These are phyloP conservation scores for Pyrenula aspistea DNA, from an alignment of 495 filamentous ascomycete genomes.

Conservation along the genomic window DNA sequence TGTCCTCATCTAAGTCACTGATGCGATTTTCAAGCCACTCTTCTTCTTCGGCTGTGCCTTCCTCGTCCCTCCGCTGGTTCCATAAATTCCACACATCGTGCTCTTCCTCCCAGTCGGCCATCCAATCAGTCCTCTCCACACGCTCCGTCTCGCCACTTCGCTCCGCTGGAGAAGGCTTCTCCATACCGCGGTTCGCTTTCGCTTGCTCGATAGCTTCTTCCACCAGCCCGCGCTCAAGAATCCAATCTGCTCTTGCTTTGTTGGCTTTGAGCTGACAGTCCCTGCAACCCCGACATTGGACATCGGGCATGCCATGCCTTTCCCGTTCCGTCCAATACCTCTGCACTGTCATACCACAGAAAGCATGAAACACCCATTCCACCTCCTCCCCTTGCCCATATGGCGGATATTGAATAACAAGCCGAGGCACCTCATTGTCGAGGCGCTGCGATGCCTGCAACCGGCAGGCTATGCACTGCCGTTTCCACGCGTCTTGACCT, in stretches of 20 bases:
- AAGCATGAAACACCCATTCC: neutral
- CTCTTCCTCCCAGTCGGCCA: neutral
- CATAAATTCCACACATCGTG: neutral
- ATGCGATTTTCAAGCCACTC: slow-evolving; percentile 12
- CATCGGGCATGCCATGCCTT: neutral
- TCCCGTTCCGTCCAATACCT: no score
- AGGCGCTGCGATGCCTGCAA: neutral
- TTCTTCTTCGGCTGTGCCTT: slow-evolving; percentile 31
- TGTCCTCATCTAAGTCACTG: neutral
- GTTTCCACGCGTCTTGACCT: neutral
- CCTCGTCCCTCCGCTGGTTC: slow-evolving; percentile 25
- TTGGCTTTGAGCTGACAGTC: neutral
- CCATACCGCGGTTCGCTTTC: neutral
- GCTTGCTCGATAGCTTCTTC: neutral
- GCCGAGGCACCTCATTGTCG: neutral
- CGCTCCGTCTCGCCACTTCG: neutral
- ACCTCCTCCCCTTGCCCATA: neutral
- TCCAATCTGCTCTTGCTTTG: neutral
- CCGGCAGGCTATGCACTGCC: neutral
- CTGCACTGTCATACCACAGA: no score
- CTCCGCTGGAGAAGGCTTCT: neutral
- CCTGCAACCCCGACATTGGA: neutral
- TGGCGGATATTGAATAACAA: neutral
- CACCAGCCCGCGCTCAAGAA: neutral
- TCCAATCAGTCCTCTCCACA: neutral